Percentiles rank a stretch among this genome's conserved stretches.
Conservation (phyloP, 805 yeast species). For the Yarrowia sp. region DNA sequence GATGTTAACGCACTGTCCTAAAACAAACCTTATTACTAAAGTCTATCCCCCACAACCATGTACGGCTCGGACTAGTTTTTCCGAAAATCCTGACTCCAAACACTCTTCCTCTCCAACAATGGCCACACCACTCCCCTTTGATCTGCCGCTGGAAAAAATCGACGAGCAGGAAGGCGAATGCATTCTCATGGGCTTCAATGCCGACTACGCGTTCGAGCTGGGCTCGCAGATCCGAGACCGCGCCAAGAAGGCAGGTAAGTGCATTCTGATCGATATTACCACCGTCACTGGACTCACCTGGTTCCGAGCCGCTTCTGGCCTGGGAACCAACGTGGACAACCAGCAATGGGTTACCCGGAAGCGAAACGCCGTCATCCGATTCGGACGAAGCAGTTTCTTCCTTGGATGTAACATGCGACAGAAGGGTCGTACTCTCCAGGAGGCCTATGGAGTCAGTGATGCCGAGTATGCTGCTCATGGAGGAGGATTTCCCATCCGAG, state of each 20-base stretch:
- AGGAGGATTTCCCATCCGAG: conserved; percentile 38
- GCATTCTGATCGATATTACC: conserved; percentile 33
- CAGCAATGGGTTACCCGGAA: conserved; percentile 36
- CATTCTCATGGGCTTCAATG: conserved; percentile 34
- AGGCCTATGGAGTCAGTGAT: conserved; percentile 31
- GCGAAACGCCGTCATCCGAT: conserved; percentile 33
- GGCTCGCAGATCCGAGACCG: conserved; percentile 70
- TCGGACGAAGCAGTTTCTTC: conserved; percentile 33
- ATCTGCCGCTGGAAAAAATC: conserved; percentile 22
- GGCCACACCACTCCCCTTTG: conserved; percentile 12
- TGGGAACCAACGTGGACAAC: conserved; percentile 37
- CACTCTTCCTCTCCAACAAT: not conserved
- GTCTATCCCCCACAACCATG: not conserved
- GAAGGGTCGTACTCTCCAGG: conserved; percentile 30
- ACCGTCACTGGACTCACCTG: conserved; percentile 31
- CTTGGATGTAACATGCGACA: conserved; percentile 33
- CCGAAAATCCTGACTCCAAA: not conserved
- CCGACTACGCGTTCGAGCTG: conserved; percentile 72
- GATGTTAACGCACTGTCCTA: not conserved
- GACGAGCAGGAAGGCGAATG: conserved; percentile 34
- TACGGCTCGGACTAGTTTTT: not conserved
- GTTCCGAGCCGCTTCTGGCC: conserved; percentile 34
- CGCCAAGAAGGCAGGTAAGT: conserved; percentile 43
- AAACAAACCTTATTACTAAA: not conserved
- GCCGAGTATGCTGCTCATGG: conserved; percentile 35